Conservation (phyloP, 1,139 yeast species). For the Diutina catenulata region DNA sequence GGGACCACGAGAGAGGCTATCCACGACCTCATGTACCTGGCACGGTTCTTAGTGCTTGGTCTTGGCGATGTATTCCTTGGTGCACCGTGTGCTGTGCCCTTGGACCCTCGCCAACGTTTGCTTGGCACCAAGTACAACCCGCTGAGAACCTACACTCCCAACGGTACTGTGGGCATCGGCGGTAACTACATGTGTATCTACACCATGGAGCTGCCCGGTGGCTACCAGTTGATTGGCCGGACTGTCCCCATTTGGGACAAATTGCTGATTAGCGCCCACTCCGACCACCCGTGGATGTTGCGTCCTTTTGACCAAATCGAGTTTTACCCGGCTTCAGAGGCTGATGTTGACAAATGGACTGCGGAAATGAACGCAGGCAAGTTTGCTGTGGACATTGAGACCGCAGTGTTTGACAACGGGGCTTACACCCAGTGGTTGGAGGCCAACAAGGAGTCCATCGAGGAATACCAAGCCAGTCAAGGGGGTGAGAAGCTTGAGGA, state of each 20-base stretch:
- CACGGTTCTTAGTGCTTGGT: constrained; percentile 85
- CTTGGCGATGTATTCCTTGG: constrained; percentile 96
- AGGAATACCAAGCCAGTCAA: constrained; percentile 53
- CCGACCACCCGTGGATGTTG: constrained; percentile 79
- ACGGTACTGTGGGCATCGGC: constrained; percentile 95
- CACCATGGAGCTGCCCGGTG: constrained; percentile 98
- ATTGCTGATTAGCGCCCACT: constrained; percentile 61
- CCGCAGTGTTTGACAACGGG: constrained; percentile 72
- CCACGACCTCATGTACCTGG: constrained; percentile 73
- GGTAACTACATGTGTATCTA: constrained; percentile 98
- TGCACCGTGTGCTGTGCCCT: constrained; percentile 96
- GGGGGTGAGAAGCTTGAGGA: constrained; percentile 76
- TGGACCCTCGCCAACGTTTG: constrained; percentile 90
- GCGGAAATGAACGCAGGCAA: constrained; percentile 76
- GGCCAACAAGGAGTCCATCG: constrained; percentile 61
- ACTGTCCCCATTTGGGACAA: constrained; percentile 98
- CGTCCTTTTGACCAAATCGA: constrained; percentile 90
- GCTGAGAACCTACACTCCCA: constrained; percentile 89
- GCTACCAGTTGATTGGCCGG: constrained; percentile 92
- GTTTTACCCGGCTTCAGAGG: constrained; percentile 83
- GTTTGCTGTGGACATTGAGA: constrained; percentile 63
- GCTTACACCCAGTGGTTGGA: constrained; percentile 71
- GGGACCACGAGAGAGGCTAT: constrained; percentile 69
- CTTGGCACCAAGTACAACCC: constrained; percentile 94
- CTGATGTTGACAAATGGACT: constrained; percentile 57